Conservation (phyloP, 257 asterid species). For the Prunella vulgaris region DNA sequence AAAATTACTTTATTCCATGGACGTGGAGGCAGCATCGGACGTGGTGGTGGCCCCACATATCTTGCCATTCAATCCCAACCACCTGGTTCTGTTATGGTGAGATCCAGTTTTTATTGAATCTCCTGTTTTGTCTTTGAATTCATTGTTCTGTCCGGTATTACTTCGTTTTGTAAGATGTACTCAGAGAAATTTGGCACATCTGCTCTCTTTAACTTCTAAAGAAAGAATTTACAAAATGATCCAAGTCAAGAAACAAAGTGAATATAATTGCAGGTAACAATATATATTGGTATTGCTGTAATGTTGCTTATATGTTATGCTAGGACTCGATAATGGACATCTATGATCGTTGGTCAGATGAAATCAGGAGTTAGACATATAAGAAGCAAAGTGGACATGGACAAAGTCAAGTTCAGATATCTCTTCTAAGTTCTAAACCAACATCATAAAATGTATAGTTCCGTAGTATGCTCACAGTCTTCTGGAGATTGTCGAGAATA, state of each 20-base stretch:
- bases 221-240: background rate
- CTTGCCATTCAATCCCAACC: slow-evolving; percentile 98
- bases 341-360: background rate
- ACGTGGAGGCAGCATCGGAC: slow-evolving; percentile 99
- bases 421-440: background rate
- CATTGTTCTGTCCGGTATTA: background rate
- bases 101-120: slow-evolving; percentile 15
- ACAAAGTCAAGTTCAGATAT: background rate
- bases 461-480: background rate
- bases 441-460: background rate
- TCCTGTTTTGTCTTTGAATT: background rate
- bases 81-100: slow-evolving; percentile 96
- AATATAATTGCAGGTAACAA: background rate
- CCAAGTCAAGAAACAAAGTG: background rate
- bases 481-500: background rate
- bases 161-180: background rate
- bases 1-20: slow-evolving; percentile 95
- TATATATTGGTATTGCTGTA: background rate
- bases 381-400: background rate
- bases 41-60: slow-evolving; percentile 97
- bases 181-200: background rate
- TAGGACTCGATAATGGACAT: background rate
- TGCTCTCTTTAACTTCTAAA: background rate
- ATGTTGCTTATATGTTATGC: background rate
- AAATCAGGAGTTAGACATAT: slow-evolving; percentile 1